phyloP scores from a whole-genome alignment of 768 basidiomycete genomes.

The Mycena epipterygia region DNA sequence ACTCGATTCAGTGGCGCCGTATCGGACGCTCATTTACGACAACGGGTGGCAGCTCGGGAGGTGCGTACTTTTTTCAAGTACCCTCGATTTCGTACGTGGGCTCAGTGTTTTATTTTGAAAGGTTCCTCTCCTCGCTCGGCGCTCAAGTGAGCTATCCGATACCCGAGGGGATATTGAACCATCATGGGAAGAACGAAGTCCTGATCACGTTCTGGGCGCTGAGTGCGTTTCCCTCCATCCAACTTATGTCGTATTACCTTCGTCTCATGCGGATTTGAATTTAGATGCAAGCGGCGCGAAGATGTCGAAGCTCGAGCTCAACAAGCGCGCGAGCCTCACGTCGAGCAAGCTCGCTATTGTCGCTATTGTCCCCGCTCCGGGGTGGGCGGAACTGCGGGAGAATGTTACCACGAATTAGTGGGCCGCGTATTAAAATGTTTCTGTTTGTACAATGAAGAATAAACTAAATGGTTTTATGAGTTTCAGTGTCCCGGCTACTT shows the following conservation, averaged over 20 bases:
- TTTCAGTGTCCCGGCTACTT: too few species aligned
- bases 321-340: too few species aligned
- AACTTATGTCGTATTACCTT: too few species aligned
- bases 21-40: slow-evolving; percentile 75
- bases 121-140: slow-evolving; percentile 56
- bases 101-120: not conserved
- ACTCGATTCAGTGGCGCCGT: slow-evolving; percentile 59
- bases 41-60: slow-evolving; percentile 85
- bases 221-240: too few species aligned
- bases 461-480: too few species aligned
- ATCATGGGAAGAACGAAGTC: too few species aligned
- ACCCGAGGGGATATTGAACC: too few species aligned
- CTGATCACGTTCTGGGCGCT: too few species aligned
- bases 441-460: too few species aligned
- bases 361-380: slow-evolving; percentile 47
- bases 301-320: slow-evolving; percentile 54
- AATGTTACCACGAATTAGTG: slow-evolving; percentile 30
- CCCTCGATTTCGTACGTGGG: slow-evolving; percentile 24
- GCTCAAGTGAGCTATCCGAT: slow-evolving; percentile 61
- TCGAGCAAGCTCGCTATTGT: slow-evolving; percentile 48
- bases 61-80: slow-evolving; percentile 43
- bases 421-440: too few species aligned
- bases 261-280: too few species aligned
- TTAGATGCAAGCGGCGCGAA: too few species aligned
- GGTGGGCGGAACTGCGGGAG: slow-evolving; percentile 48